A percentile compares a stretch with the other conserved stretches of the same genome.
Conservation (phyloP, 805 yeast species). For the Saturnispora hagleri region DNA sequence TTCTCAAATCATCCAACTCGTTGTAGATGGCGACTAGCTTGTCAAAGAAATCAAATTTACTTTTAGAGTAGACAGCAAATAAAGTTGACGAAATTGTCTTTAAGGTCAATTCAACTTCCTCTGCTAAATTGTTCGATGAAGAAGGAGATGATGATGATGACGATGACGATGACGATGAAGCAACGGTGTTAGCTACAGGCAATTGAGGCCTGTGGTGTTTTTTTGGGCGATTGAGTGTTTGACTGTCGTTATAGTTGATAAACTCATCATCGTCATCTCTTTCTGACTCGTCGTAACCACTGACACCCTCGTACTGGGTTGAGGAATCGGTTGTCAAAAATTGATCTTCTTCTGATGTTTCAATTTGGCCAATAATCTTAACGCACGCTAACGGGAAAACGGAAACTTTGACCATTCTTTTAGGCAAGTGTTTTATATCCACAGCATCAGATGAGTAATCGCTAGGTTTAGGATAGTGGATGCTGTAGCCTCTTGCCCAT, state of each 20-base stretch:
- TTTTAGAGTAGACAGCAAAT: slow-evolving; percentile 60
- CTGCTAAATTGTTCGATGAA: slow-evolving; percentile 31
- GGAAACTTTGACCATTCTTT: slow-evolving; percentile 40
- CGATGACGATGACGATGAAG: slow-evolving; percentile 28
- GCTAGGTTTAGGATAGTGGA: slow-evolving; percentile 60
- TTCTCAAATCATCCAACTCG: slow-evolving; percentile 48
- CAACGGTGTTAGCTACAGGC: slow-evolving; percentile 38
- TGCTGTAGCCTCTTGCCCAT: slow-evolving; percentile 77
- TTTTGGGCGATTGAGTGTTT: slow-evolving; percentile 14
- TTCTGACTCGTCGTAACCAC: slow-evolving; percentile 11
- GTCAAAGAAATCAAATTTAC: slow-evolving; percentile 55
- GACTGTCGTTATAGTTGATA: background rate
- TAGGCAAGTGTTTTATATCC: slow-evolving; percentile 56
- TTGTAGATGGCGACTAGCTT: slow-evolving; percentile 45
- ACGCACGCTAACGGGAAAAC: slow-evolving; percentile 55
- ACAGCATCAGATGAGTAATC: slow-evolving; percentile 56
- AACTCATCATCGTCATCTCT: slow-evolving; percentile 8
- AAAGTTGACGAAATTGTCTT: slow-evolving; percentile 53
- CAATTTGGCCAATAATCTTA: slow-evolving; percentile 33
- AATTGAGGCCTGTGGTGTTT: slow-evolving; percentile 37
- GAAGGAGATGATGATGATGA: slow-evolving; percentile 30
- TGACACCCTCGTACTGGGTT: slow-evolving; percentile 7
- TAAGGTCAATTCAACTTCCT: slow-evolving; percentile 51
- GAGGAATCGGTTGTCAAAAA: background rate
- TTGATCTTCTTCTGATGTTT: slow-evolving; percentile 2